phyloP scores from a whole-genome alignment of 2,329 filamentous ascomycete genomes.

The Piedraia hortae region DNA sequence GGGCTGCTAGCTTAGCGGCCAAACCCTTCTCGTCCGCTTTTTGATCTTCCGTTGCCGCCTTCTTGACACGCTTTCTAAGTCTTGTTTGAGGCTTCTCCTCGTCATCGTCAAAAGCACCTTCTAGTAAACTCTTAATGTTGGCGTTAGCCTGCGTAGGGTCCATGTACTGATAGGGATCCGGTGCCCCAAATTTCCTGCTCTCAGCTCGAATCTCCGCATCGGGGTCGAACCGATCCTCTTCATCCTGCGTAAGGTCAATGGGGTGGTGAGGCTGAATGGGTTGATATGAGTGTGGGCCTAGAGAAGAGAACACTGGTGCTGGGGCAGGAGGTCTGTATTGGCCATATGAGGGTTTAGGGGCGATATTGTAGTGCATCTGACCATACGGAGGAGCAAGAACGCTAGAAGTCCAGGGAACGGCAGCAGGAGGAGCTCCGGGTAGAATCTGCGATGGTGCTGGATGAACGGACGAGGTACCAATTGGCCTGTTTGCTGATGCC shows the following conservation, averaged over 20 bases:
- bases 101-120: slow-evolving; percentile 50
- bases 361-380: neutral
- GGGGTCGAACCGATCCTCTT: slow-evolving; percentile 21
- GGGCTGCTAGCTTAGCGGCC: slow-evolving; percentile 17
- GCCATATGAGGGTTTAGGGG: slow-evolving; percentile 12
- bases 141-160: slow-evolving; percentile 44
- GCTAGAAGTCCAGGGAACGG: neutral
- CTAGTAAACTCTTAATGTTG: slow-evolving; percentile 56
- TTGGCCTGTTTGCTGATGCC: slow-evolving; percentile 1
- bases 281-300: slow-evolving; percentile 14
- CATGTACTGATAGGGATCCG: slow-evolving; percentile 32
- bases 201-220: slow-evolving; percentile 20
- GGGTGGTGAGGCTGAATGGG: slow-evolving; percentile 12
- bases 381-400: neutral
- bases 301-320: slow-evolving; percentile 26
- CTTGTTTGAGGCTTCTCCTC: slow-evolving; percentile 21
- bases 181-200: slow-evolving; percentile 22
- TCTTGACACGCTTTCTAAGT: slow-evolving; percentile 19
- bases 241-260: slow-evolving; percentile 22
- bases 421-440: slow-evolving; percentile 5
- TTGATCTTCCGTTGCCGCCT: slow-evolving; percentile 10
- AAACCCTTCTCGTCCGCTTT: slow-evolving; percentile 15
- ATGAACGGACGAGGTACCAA: slow-evolving; percentile 1
- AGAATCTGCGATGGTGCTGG: slow-evolving; percentile 4
- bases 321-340: slow-evolving; percentile 23